Evolutionary conservation across 2,329 filamentous ascomycete genomes (phyloP).

Genomic region (Colletotrichum higginsianum): DNA sequence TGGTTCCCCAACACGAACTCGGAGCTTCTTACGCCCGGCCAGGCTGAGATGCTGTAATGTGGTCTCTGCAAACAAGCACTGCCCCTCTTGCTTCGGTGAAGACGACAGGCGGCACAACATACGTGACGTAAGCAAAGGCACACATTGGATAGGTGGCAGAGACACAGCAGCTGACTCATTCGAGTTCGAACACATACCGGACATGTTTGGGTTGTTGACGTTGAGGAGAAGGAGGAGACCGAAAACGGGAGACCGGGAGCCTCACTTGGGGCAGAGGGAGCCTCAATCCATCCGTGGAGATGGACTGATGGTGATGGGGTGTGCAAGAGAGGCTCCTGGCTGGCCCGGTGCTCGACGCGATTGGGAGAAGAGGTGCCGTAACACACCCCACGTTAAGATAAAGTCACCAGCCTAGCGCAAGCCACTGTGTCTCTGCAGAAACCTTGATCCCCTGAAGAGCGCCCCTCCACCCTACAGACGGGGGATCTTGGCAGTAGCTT

Average conservation of each 20-base stretch:
- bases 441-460: constrained; percentile 3
- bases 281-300: not conserved
- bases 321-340: constrained; percentile 1
- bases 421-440: constrained; percentile 19
- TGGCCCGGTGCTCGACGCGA: not conserved
- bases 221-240: not conserved
- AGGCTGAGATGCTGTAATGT: not conserved
- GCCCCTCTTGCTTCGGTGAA: constrained; percentile 30
- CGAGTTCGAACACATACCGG: not conserved
- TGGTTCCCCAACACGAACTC: not conserved
- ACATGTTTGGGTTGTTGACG: not conserved
- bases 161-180: constrained; percentile 22
- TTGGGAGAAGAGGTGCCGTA: not conserved
- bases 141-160: not conserved
- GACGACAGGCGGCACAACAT: not conserved
- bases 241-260: not conserved
- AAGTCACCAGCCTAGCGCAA: constrained; percentile 17
- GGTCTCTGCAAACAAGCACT: constrained; percentile 9
- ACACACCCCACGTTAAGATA: not conserved
- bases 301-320: not conserved
- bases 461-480: not conserved
- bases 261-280: constrained; percentile 11
- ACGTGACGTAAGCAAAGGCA: constrained; percentile 10
- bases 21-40: constrained; percentile 3
- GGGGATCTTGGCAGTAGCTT: constrained; percentile 13